phyloP scores from a whole-genome alignment of 352 stramenopile species.

The Phytophthora vignae region DNA sequence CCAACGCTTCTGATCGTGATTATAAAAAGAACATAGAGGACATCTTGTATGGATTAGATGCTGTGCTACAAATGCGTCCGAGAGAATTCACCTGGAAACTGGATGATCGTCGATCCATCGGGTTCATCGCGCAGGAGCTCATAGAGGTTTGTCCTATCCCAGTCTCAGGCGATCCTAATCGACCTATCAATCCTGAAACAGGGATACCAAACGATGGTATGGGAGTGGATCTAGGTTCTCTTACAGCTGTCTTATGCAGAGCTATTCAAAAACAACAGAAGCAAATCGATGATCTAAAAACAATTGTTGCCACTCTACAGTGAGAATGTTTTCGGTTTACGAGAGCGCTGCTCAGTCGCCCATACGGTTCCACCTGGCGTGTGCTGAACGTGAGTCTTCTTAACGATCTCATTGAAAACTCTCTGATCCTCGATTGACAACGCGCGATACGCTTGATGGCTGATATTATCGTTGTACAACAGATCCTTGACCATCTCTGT shows the following conservation, averaged over 20 bases:
- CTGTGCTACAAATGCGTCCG: not conserved
- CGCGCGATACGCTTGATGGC: not conserved
- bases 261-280: conserved; percentile 4
- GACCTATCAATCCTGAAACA: too few relatives aligned
- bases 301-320: not conserved
- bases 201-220: too few relatives aligned
- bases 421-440: not conserved
- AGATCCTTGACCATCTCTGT: not conserved
- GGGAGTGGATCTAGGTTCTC: too few relatives aligned
- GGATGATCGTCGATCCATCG: not conserved
- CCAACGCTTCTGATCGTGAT: not conserved
- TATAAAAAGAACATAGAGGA: not conserved
- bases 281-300: not conserved
- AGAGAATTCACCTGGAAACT: not conserved
- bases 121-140: conserved; percentile 8
- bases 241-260: not conserved
- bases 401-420: not conserved
- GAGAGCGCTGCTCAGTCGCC: too few relatives aligned
- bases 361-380: too few relatives aligned
- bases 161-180: too few relatives aligned
- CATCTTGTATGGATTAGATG: not conserved
- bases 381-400: not conserved
- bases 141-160: too few relatives aligned
- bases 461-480: not conserved
- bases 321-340: too few relatives aligned